Evolutionary conservation across 2,329 filamentous ascomycete species (phyloP).

Genomic region (Monosporascus sp.): DNA sequence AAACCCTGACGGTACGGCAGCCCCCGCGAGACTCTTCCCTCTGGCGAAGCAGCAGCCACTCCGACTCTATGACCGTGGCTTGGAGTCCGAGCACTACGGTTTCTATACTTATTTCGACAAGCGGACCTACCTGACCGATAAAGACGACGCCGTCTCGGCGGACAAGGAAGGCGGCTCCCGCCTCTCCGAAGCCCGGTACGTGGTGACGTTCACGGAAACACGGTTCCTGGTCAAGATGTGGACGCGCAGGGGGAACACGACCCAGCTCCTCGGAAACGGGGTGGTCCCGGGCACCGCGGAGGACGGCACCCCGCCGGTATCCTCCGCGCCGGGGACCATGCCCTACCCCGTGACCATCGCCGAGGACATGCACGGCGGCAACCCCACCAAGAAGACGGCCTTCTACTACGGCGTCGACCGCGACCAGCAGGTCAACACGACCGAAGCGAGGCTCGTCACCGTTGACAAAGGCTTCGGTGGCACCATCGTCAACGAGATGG

Average conservation of each 20-base stretch:
- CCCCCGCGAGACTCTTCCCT: slow-evolving; percentile 67
- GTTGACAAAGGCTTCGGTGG: slow-evolving; percentile 49
- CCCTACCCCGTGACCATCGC: slow-evolving; percentile 59
- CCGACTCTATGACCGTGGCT: slow-evolving; percentile 76
- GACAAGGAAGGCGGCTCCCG: slow-evolving; percentile 52
- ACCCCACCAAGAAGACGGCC: slow-evolving; percentile 45
- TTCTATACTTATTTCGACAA: slow-evolving; percentile 93
- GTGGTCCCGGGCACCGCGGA: slow-evolving; percentile 18
- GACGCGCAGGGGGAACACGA: slow-evolving; percentile 46
- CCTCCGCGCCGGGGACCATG: slow-evolving; percentile 50
- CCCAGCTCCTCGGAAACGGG: slow-evolving; percentile 30
- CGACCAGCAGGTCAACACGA: slow-evolving; percentile 38
- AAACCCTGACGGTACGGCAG: slow-evolving; percentile 65
- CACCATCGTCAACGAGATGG: slow-evolving; percentile 46
- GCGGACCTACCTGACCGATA: slow-evolving; percentile 65
- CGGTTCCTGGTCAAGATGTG: slow-evolving; percentile 62
- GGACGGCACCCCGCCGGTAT: slow-evolving; percentile 20
- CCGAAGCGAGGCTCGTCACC: slow-evolving; percentile 38
- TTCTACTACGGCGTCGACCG: slow-evolving; percentile 49
- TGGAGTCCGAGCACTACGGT: slow-evolving; percentile 79
- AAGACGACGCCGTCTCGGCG: slow-evolving; percentile 25
- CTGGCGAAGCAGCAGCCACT: slow-evolving; percentile 70
- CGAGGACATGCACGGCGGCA: slow-evolving; percentile 58
- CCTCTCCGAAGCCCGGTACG: slow-evolving; percentile 46
- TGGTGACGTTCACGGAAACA: slow-evolving; percentile 56